Conservation (phyloP, 148 eudicot genomes). For the Agrostemma githago region DNA sequence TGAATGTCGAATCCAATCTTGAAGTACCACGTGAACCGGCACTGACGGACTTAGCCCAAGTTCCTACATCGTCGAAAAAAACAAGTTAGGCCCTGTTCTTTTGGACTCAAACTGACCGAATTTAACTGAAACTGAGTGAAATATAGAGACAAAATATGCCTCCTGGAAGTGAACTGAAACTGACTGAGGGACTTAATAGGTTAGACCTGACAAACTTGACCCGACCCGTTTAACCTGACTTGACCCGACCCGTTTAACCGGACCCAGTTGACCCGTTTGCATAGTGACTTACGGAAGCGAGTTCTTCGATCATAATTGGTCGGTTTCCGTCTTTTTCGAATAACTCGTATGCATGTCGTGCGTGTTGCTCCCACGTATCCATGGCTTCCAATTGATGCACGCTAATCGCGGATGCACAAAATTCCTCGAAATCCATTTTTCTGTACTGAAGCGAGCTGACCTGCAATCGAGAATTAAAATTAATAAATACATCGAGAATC, state of each 20-base stretch:
- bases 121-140: too few relatives aligned
- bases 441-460: slow-evolving; percentile 79
- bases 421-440: slow-evolving; percentile 88
- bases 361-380: slow-evolving; percentile 93
- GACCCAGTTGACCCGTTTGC: neutral
- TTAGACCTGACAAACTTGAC: too few relatives aligned
- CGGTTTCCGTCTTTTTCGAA: slow-evolving; percentile 95
- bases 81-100: too few relatives aligned
- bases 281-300: slow-evolving; percentile 63
- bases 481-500: neutral
- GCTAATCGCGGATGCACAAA: slow-evolving; percentile 79
- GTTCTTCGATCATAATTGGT: slow-evolving; percentile 91
- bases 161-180: too few relatives aligned
- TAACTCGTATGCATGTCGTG: slow-evolving; percentile 77
- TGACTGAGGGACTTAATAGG: too few relatives aligned
- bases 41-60: slow-evolving; percentile 92
- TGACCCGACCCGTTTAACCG: too few relatives aligned
- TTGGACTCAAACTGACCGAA: too few relatives aligned
- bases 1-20: slow-evolving; percentile 89
- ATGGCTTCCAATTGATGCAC: slow-evolving; percentile 87
- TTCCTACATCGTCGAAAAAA: slow-evolving; percentile 39
- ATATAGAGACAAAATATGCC: too few relatives aligned
- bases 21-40: slow-evolving; percentile 91
- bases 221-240: too few relatives aligned
- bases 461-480: slow-evolving; percentile 32